Percentiles rank a stretch among this genome's conserved stretches.
Conservation (phyloP, 2,329 filamentous ascomycete species). For the Beauveria varroae region DNA sequence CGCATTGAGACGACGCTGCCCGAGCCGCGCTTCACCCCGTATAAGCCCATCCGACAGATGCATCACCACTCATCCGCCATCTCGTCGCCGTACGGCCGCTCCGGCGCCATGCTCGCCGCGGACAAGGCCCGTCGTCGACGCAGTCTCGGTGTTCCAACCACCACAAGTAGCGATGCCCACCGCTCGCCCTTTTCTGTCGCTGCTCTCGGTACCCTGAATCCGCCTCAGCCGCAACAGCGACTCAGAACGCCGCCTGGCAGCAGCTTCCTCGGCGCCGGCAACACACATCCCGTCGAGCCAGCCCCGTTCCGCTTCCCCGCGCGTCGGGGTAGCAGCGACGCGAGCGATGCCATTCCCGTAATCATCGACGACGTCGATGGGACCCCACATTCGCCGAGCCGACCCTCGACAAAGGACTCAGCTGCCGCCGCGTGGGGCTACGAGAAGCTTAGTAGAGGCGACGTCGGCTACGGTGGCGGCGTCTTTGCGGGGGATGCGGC, state of each 20-base stretch:
- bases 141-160: conserved; percentile 44
- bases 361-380: not conserved
- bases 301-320: conserved; percentile 41
- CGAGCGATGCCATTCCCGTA: conserved; percentile 14
- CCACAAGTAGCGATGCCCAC: conserved; percentile 24
- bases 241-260: too few relatives aligned
- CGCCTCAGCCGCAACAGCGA: too few relatives aligned
- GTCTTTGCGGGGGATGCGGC: conserved; percentile 30
- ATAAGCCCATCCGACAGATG: conserved; percentile 60
- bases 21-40: conserved; percentile 77
- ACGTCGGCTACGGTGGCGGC: conserved; percentile 55
- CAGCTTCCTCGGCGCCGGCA: conserved; percentile 16
- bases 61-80: conserved; percentile 24
- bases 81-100: conserved; percentile 20
- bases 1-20: conserved; percentile 84
- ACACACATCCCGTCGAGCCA: conserved; percentile 37
- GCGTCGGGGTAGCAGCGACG: conserved; percentile 25
- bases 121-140: conserved; percentile 54
- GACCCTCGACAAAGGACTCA: conserved; percentile 30
- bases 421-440: conserved; percentile 34
- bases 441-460: conserved; percentile 61
- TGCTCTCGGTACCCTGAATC: conserved; percentile 14
- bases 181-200: conserved; percentile 23
- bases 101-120: conserved; percentile 42
- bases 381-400: conserved; percentile 12